A percentile compares a stretch with the other conserved stretches of the same genome.
Evolutionary conservation across 768 basidiomycete genomes (phyloP).

Genomic region (Tylopilus subfusipes): DNA sequence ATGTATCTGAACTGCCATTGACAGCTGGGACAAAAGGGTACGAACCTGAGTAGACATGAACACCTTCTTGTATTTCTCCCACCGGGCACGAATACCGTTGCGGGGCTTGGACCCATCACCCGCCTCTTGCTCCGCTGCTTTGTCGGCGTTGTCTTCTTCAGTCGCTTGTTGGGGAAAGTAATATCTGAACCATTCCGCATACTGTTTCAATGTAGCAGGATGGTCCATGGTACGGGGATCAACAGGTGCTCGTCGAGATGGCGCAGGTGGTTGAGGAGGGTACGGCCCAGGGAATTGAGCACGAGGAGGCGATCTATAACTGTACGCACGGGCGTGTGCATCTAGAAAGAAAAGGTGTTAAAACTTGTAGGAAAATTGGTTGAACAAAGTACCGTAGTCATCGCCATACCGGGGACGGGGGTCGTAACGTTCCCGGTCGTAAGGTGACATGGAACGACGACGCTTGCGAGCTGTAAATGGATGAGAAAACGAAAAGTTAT

Average conservation of each 20-base stretch:
- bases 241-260: conserved; percentile 61
- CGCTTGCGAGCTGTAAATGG: conserved; percentile 60
- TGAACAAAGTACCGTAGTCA: conserved; percentile 62
- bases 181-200: conserved; percentile 84
- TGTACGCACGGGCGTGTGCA: conserved; percentile 58
- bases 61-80: conserved; percentile 94
- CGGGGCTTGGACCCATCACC: conserved; percentile 80
- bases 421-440: conserved; percentile 80
- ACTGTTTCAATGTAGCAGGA: conserved; percentile 78
- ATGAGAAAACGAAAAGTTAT: conserved; percentile 6
- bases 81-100: conserved; percentile 76
- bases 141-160: conserved; percentile 82
- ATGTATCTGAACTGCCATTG: conserved; percentile 12
- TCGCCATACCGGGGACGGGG: conserved; percentile 79
- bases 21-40: conserved; percentile 23
- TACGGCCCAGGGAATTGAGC: conserved; percentile 43
- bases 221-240: conserved; percentile 83
- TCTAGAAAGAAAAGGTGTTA: conserved; percentile 39
- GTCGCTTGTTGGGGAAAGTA: conserved; percentile 70
- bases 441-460: conserved; percentile 69
- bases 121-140: conserved; percentile 79
- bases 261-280: conserved; percentile 39
- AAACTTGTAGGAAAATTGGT: neutral
- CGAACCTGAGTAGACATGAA: conserved; percentile 85
- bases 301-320: conserved; percentile 64